Evolutionary conservation across 768 basidiomycete species (phyloP), one percentile per base, ranked within the genome.

Genomic region (Podaxis sp.): DNA sequence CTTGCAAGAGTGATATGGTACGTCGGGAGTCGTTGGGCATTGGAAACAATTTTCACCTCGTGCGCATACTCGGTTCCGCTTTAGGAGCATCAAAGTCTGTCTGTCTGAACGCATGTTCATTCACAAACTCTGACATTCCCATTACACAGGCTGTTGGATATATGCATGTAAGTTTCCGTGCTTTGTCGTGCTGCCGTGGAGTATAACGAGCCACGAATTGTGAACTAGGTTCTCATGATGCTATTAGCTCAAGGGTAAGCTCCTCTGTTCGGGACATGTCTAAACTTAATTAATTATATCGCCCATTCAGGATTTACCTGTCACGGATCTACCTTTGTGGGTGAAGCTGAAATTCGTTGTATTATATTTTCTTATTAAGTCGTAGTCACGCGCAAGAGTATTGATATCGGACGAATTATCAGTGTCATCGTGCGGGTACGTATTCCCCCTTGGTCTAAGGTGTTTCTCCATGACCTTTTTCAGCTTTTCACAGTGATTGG

Each of bases 31-130:
- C 19, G n/a, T 13, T 40, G 44, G 3, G n/a, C 1, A 5, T 46
- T 19, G n/a, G 17, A 46, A 19, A 46, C 22, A 26, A 26, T n/a
- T 17, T 11, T 11, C 15, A 9, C 22, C 38, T n/a, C 22, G 13
- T 12, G 11, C 38, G 30, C 36, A 49, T 39, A 38, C 28, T 38
- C 46, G 46, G 46, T 19, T 38, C 15, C 36, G 26, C 24, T 17
- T 9, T 13, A 63, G 61, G 61, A 63, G 61, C 39, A 51, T 63
- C 61, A 63, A 63, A 54, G 61, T 63, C 19, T 9, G 54, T 49
- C 13, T 44, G 39, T 39, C 39, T 33, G 26, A 19, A 12, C 8
- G 13, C n/a, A 48, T 3, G 3, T 17, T n/a, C 26, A 28, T 13
- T 52, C 26, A 44, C 22, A 12, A 6, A 38, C 36, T 15, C 44